A percentile compares a stretch with the other conserved stretches of the same genome.
Conservation (phyloP, 2,329 filamentous ascomycete species). For the Botrytis byssoidea region DNA sequence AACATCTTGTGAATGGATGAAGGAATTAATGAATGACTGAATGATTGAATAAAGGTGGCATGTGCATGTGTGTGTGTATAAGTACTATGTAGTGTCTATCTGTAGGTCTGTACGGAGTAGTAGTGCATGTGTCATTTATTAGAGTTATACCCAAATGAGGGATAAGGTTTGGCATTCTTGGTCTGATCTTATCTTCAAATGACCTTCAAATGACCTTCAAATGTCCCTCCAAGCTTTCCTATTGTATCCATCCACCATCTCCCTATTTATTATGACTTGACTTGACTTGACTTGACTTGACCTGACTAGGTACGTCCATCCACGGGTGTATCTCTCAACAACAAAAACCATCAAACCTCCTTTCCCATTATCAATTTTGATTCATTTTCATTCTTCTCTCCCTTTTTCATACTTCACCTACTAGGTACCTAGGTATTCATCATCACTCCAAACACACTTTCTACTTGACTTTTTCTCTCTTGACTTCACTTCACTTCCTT, state of each 20-base stretch:
- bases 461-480: no score
- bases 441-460: not conserved
- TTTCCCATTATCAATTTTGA: not conserved
- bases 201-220: not conserved
- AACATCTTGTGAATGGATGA: not conserved
- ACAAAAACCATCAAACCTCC: not conserved
- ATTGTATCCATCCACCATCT: not conserved
- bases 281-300: no score
- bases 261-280: no score
- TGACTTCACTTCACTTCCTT: not conserved
- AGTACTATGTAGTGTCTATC: not conserved
- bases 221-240: not conserved
- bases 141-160: not conserved
- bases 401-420: not conserved
- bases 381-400: not conserved
- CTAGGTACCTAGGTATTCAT: no score
- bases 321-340: not conserved
- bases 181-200: not conserved
- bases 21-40: no score
- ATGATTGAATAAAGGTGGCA: not conserved
- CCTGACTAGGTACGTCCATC: no score
- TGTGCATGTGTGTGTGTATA: not conserved
- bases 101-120: no score
- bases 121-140: not conserved
- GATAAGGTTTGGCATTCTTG: not conserved